Conservation (phyloP, 495 filamentous ascomycete genomes). For the Rhypophila decipiens region DNA sequence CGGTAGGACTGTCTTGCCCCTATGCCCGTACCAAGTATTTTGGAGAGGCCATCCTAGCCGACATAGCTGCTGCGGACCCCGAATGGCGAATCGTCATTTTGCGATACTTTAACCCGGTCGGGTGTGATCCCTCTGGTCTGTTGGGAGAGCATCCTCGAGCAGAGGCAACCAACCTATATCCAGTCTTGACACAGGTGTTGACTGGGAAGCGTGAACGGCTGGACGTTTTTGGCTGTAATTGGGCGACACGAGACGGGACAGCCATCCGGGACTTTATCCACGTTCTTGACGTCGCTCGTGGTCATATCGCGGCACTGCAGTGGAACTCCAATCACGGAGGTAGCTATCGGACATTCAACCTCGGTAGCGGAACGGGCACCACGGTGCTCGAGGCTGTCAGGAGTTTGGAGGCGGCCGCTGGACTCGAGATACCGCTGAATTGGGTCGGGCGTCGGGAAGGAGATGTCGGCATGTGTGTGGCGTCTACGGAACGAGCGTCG, state of each 20-base stretch:
- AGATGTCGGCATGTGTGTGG: slow-evolving; percentile 24
- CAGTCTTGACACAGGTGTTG: slow-evolving; percentile 55
- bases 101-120: slow-evolving; percentile 64
- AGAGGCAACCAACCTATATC: slow-evolving; percentile 57
- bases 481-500: slow-evolving; percentile 18
- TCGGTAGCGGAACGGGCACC: slow-evolving; percentile 46
- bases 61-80: slow-evolving; percentile 51
- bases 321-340: slow-evolving; percentile 16
- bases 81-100: slow-evolving; percentile 57
- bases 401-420: slow-evolving; percentile 23
- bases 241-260: slow-evolving; percentile 62
- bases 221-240: slow-evolving; percentile 57
- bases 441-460: slow-evolving; percentile 16
- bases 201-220: slow-evolving; percentile 47
- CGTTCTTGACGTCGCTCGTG: slow-evolving; percentile 57
- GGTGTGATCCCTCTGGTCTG: slow-evolving; percentile 57
- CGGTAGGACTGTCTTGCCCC: slow-evolving; percentile 54
- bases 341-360: slow-evolving; percentile 48
- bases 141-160: slow-evolving; percentile 61
- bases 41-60: slow-evolving; percentile 58
- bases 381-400: slow-evolving; percentile 47
- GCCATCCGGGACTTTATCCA: slow-evolving; percentile 70
- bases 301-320: slow-evolving; percentile 54
- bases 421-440: slow-evolving; percentile 12
- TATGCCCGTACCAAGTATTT: slow-evolving; percentile 65